These are phyloP conservation scores for Spergularia marina DNA, from an alignment of 148 eudicot genomes.

Conservation along the genomic window DNA sequence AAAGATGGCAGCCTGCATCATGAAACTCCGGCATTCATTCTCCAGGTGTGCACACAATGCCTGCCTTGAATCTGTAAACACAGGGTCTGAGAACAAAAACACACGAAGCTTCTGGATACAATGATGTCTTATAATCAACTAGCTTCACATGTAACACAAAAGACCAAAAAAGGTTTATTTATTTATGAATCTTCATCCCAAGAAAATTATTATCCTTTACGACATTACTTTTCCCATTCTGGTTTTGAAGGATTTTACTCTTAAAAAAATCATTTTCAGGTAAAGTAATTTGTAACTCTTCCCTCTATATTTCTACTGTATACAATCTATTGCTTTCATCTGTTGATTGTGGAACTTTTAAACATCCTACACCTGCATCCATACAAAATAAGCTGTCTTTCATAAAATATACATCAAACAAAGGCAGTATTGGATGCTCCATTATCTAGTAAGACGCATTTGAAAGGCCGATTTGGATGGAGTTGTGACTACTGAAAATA, in stretches of 20 bases:
- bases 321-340: background rate
- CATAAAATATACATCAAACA: background rate
- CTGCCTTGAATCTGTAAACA: conserved; percentile 52
- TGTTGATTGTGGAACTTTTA: background rate
- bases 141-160: background rate
- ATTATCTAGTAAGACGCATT: background rate
- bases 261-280: background rate
- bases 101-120: background rate
- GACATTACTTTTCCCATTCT: background rate
- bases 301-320: background rate
- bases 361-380: too few species aligned
- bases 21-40: conserved; percentile 54
- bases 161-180: background rate
- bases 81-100: background rate
- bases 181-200: background rate
- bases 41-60: conserved; percentile 59
- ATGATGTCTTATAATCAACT: background rate
- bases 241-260: background rate
- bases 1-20: conserved; percentile 71
- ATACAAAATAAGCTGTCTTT: background rate
- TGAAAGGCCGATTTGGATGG: background rate
- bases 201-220: background rate
- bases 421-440: background rate
- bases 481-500: background rate
- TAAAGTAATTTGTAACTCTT: background rate